phyloP scores from a whole-genome alignment of 352 stramenopile genomes.

The Globisporangium rhizosaccharum region DNA sequence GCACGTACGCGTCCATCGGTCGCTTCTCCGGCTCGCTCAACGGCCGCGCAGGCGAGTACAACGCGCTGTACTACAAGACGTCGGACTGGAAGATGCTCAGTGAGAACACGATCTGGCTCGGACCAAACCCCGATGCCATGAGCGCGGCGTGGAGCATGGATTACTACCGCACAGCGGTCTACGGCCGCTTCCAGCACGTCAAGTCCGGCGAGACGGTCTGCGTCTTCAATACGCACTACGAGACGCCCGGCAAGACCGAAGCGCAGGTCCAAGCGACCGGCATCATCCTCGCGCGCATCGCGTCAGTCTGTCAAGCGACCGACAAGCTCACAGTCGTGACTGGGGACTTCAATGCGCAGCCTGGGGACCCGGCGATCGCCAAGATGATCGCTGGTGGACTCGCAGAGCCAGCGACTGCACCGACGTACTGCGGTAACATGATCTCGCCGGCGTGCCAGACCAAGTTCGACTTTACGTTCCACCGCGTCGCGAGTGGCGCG shows the following conservation, averaged over 20 bases:
- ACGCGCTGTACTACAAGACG: constrained; percentile 62
- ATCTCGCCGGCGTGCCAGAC: constrained; percentile 42
- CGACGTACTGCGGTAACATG: constrained; percentile 72
- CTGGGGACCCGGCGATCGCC: constrained; percentile 55
- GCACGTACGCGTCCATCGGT: constrained; percentile 60
- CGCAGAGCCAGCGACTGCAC: constrained; percentile 34
- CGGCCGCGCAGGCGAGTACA: constrained; percentile 42
- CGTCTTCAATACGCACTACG: constrained; percentile 79
- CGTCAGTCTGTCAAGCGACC: constrained; percentile 37
- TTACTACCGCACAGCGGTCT: constrained; percentile 72
- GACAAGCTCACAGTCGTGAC: constrained; percentile 62
- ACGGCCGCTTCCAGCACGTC: constrained; percentile 67
- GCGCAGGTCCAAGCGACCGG: constrained; percentile 57
- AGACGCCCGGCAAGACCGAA: constrained; percentile 70
- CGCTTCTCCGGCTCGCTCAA: constrained; percentile 54
- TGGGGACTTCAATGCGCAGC: constrained; percentile 66
- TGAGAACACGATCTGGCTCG: constrained; percentile 70
- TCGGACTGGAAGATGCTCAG: constrained; percentile 45
- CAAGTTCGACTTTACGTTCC: constrained; percentile 70
- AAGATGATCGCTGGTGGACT: constrained; percentile 41
- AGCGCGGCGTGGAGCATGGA: constrained; percentile 54
- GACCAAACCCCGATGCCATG: constrained; percentile 44
- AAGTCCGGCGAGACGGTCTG: constrained; percentile 53
- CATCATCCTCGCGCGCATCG: constrained; percentile 53
- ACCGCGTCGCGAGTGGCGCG: constrained; percentile 27